Base-by-base conservation (phyloP, 1,284 basidiomycete species). In the Fomitiporia mediterranea region DNA sequence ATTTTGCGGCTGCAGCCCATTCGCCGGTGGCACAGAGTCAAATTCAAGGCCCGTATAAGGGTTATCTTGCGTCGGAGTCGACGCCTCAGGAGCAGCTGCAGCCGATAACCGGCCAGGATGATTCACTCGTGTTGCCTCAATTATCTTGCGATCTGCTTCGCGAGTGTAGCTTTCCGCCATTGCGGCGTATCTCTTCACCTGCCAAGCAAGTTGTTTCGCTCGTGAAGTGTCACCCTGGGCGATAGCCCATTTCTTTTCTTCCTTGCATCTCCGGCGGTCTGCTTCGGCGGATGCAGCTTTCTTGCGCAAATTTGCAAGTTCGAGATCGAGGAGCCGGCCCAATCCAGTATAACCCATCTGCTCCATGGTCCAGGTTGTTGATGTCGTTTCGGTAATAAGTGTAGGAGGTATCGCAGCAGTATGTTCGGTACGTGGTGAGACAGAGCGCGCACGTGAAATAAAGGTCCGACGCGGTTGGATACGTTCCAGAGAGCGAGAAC, bases 181-280 rank as follows among this genome's bases (percentile, higher is more conserved):
- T 21, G 84, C 81, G 32, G 84, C 81, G 67, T 88, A 91, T 19
- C 83, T 79, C 70, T 85, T 84, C 57, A 89, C 85, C 67, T 89
- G 85, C 83, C 86, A 89, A 62, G 81, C 82, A 74, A 91, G 81
- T 72, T 91, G 84, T 25, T 77, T 74, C 19, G 87, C 89, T 43
- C 87, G 78, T 11, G 84, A 82, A 42, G 72, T 63, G 66, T 91
- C 89, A 0, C 87, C 87, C 66, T 86, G 81, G 27, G 86, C 84
- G 50, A 83, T 66, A 2, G 89, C 89, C 89, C 89, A 91, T 67
- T 91, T 89, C 64, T 81, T 78, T 69, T 91, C 89, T 69, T 91
- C 89, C 71, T 83, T 87, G 72, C 83, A 89, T 55, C 88, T 76
- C 46, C 89, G 77, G 32, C 86, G 81, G 69, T 91, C 88, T 59